Base-by-base conservation (phyloP, 306 rosid species). In the Datisca glomerata region DNA sequence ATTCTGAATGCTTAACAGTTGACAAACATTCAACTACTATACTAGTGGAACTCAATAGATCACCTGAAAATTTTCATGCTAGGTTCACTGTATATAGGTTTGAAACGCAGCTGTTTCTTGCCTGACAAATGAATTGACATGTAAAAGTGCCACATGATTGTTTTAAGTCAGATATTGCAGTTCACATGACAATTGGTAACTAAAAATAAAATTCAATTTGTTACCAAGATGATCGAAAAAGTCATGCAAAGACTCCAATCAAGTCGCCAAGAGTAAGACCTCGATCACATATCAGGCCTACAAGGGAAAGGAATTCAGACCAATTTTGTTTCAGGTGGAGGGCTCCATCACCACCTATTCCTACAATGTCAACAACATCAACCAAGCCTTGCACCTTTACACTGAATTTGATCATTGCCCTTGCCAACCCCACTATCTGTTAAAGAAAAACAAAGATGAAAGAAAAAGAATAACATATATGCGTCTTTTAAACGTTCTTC, bases 61-160 rank as follows among this genome's bases (percentile, higher is more conserved):
- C n/a, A 76, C 96, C 96, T 76, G 68, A 87, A 87, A 59, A 87
- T 76, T 66, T 87, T 94, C 96, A 87, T 76, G 82, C 94, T 87
- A 37, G 96, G 96, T 49, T 87, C 96, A 2, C 94, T 87, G 53
- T 76, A 87, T 43, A 94, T 93, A 19, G 97, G 97, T 58, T 87
- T 87, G 76, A 87, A 87, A 44, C 75, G 78, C 40, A 69, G 65
- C 46, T 87, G 72, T 5, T 76, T 61, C 96, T 82, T 76, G 62
- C 96, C 94, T 82, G 72, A 62, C 53, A 52, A 39, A 60, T 27
- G 47, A 25, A 59, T 14, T 38, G 8, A n/a, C 20, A 1, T 13
- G 17, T 56, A 5, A 45, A 45, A 3, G 31, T 44, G 41, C 29
- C 5, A 19, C n/a, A n/a, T n/a, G n/a, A n/a, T n/a, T n/a, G n/a